Percentiles rank a stretch among this genome's conserved stretches.
Conservation (phyloP, 225 moss, liverwort and hornwort species). For the Marchantia polymorpha region DNA sequence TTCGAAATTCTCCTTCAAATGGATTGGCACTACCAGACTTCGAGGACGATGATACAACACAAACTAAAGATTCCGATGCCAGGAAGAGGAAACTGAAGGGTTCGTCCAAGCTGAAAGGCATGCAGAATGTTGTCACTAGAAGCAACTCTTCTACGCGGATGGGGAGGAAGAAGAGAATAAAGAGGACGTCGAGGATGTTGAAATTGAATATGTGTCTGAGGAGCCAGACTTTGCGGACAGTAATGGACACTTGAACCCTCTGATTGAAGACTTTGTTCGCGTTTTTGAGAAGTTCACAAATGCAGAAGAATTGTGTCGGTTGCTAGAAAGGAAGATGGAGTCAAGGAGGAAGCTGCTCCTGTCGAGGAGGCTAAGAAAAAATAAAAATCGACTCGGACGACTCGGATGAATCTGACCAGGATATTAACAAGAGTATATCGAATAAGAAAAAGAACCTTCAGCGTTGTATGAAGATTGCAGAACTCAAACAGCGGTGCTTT, state of each 20-base stretch:
- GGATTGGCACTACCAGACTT: slow-evolving; percentile 17
- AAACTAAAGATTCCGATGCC: slow-evolving; percentile 6
- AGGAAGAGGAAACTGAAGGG: slow-evolving; percentile 25
- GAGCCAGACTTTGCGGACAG: slow-evolving; percentile 81
- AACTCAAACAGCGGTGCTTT: slow-evolving; percentile 95
- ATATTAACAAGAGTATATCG: slow-evolving; percentile 68
- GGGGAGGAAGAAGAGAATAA: slow-evolving; percentile 41
- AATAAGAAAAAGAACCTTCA: slow-evolving; percentile 99
- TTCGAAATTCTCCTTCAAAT: slow-evolving; percentile 10
- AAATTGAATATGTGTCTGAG: slow-evolving; percentile 89
- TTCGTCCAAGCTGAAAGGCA: slow-evolving; percentile 8
- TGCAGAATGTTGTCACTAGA: slow-evolving; percentile 32
- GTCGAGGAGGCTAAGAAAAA: slow-evolving; percentile 61
- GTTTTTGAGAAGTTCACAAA: slow-evolving; percentile 83
- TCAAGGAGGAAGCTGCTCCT: slow-evolving; percentile 50
- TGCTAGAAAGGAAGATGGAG: slow-evolving; percentile 54
- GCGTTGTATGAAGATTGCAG: slow-evolving; percentile 98
- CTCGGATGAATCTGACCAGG: slow-evolving; percentile 76
- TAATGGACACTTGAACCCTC: slow-evolving; percentile 68
- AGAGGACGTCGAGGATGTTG: slow-evolving; percentile 75
- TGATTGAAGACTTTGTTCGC: slow-evolving; percentile 80
- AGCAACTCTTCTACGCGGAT: slow-evolving; percentile 12
- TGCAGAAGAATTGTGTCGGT: slow-evolving; percentile 78
- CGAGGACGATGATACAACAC: not conserved
- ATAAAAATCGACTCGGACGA: slow-evolving; percentile 57